Conservation (phyloP, 352 stramenopile genomes). For the Phytophthora kernoviae region DNA sequence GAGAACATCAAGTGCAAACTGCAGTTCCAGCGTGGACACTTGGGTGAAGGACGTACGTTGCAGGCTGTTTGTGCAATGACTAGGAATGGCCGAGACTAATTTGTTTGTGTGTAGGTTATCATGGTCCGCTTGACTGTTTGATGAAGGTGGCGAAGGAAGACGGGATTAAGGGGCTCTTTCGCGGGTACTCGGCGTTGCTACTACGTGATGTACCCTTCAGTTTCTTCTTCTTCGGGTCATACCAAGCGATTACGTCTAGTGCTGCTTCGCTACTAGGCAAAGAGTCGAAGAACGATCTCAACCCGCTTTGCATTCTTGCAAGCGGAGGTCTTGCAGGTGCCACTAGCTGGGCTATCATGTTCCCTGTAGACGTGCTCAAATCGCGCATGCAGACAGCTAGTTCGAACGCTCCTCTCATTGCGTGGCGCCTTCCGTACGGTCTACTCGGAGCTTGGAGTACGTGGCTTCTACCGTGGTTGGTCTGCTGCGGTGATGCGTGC, state of each 20-base stretch:
- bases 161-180: conserved; percentile 69
- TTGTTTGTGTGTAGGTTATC: conserved; percentile 43
- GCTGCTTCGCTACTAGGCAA: conserved; percentile 54
- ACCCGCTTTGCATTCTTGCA: conserved; percentile 71
- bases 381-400: conserved; percentile 79
- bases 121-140: conserved; percentile 70
- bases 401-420: conserved; percentile 31
- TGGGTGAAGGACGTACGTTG: conserved; percentile 61
- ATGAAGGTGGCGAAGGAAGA: conserved; percentile 66
- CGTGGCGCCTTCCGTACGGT: conserved; percentile 58
- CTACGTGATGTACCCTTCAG: conserved; percentile 91
- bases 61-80: not conserved
- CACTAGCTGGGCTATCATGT: conserved; percentile 86
- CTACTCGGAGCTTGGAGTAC: conserved; percentile 68
- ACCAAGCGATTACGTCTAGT: conserved; percentile 72
- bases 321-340: conserved; percentile 78
- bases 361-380: conserved; percentile 88
- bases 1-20: conserved; percentile 84
- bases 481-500: conserved; percentile 80
- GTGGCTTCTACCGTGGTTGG: conserved; percentile 89
- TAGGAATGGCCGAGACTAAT: conserved; percentile 1
- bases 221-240: conserved; percentile 91
- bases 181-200: conserved; percentile 83
- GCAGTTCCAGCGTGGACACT: conserved; percentile 71
- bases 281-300: conserved; percentile 73